Percentiles rank a stretch among this genome's conserved stretches.
phyloP scores from a whole-genome alignment of 306 rosid species.

The Castanospermum australe region DNA sequence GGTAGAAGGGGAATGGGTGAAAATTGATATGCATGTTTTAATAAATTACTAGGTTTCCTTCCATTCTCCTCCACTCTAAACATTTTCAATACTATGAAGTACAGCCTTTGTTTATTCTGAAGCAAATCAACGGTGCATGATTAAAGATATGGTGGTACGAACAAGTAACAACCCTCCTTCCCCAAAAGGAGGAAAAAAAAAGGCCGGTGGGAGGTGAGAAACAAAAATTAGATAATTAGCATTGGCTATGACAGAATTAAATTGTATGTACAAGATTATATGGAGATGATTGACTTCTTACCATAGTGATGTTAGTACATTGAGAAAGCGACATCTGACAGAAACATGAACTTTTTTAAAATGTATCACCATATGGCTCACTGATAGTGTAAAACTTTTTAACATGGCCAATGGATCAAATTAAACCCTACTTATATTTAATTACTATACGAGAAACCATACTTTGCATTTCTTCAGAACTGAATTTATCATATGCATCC shows the following conservation, averaged over 20 bases:
- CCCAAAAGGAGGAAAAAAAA: background rate
- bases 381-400: no score
- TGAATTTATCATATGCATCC: no score
- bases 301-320: conserved; percentile 2
- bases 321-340: conserved; percentile 12
- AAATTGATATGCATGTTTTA: conserved; percentile 10
- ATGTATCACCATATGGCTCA: no score
- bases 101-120: conserved; percentile 5
- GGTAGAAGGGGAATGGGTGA: background rate
- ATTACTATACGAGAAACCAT: no score
- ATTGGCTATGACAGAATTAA: background rate
- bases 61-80: background rate
- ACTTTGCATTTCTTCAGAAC: no score
- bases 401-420: no score
- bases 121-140: conserved; percentile 16
- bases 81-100: conserved; percentile 7
- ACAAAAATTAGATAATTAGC: background rate
- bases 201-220: background rate
- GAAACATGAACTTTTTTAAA: background rate
- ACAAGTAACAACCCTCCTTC: background rate
- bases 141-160: background rate
- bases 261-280: background rate
- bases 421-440: no score
- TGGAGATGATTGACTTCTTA: conserved; percentile 9
- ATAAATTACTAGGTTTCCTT: background rate